Evolutionary conservation across 768 basidiomycete species (phyloP), one percentile per base, ranked within the genome.

Genomic region (Russula sp.): DNA sequence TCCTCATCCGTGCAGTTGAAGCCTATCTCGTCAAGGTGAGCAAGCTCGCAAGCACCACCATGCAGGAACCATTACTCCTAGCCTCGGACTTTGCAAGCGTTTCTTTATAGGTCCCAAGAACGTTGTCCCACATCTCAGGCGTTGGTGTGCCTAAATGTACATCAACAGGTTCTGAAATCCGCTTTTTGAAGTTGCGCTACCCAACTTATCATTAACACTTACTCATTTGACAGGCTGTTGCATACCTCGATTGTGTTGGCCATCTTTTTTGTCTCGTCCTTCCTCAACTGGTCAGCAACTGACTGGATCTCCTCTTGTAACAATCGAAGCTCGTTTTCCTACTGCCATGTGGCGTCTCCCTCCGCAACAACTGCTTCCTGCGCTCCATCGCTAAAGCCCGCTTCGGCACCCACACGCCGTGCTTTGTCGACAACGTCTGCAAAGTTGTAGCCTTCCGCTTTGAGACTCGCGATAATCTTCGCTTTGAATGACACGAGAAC

Each of bases 241-340:
- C 83, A 65, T 57, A 94, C 95, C 85, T 99, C 97, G 63, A 97
- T 94, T 22, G 84, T 72, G 70, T 95, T 97, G 71, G 98, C 81
- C 91, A 95, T 97, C 81, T 99, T 99, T 81, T 96, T 96, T 53
- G 95, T 98, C 77, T 99, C 97, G 70, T 99, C 97, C 73, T 88
- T 91, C 73, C 96, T 82, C 68, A 89, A 89, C 69, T 92, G 85
- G 69, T 95, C 91, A 0, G 92, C 95, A 42, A 99, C 89, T 51
- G 77, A 76, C 52, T 77, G 75, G 44, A 96, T 78, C 72, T 98
- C 97, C 68, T 94, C 93, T 71, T 79, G 81, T 70, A 99, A 75
- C 61, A 87, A 73, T 32, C 73, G 77, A 31, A 90, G 70, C 68
- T 95, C 94, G 37, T 98, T 93, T 62, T 92, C 86, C 82, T 88